A percentile compares a stretch with the other conserved stretches of the same genome.
These are phyloP conservation scores for Crithidia bombi DNA, from an alignment of 208 protist species.

Conservation along the genomic window DNA sequence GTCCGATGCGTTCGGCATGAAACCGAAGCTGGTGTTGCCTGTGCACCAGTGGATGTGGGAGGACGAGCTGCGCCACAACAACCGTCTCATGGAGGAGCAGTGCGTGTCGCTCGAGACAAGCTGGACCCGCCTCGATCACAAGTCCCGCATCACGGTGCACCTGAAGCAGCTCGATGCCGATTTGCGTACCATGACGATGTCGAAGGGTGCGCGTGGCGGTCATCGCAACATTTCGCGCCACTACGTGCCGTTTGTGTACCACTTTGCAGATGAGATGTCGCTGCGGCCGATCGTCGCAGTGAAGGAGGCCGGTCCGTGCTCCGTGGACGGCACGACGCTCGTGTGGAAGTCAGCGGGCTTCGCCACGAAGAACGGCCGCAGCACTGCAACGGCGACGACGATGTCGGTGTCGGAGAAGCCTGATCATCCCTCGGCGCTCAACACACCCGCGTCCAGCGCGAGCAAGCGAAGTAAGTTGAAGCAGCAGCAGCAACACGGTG, in stretches of 20 bases:
- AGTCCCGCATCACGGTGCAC: slow-evolving; percentile 46
- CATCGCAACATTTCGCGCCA: slow-evolving; percentile 74
- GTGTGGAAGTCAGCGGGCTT: slow-evolving; percentile 14
- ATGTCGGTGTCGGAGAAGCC: slow-evolving; percentile 5
- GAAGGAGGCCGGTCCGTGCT: slow-evolving; percentile 61
- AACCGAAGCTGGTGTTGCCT: slow-evolving; percentile 76
- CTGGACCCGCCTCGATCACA: slow-evolving; percentile 42
- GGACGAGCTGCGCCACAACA: slow-evolving; percentile 85
- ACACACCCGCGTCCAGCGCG: slow-evolving; percentile 9
- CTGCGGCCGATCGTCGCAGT: slow-evolving; percentile 53
- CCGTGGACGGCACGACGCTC: slow-evolving; percentile 32
- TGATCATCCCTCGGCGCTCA: slow-evolving; percentile 20
- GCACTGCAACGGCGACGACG: background rate
- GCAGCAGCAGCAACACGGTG: no score
- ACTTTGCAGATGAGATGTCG: slow-evolving; percentile 68
- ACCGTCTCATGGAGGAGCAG: slow-evolving; percentile 69
- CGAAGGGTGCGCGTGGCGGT: slow-evolving; percentile 31
- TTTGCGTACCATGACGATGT: slow-evolving; percentile 77
- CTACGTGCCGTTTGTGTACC: slow-evolving; percentile 85
- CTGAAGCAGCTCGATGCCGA: slow-evolving; percentile 63
- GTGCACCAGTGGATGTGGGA: slow-evolving; percentile 92
- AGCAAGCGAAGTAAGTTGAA: slow-evolving; percentile 21
- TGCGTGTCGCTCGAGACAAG: slow-evolving; percentile 70
- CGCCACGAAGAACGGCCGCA: slow-evolving; percentile 8
- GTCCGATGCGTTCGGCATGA: slow-evolving; percentile 71